phyloP scores from a whole-genome alignment of 345 rosid species.

The Draba incana region DNA sequence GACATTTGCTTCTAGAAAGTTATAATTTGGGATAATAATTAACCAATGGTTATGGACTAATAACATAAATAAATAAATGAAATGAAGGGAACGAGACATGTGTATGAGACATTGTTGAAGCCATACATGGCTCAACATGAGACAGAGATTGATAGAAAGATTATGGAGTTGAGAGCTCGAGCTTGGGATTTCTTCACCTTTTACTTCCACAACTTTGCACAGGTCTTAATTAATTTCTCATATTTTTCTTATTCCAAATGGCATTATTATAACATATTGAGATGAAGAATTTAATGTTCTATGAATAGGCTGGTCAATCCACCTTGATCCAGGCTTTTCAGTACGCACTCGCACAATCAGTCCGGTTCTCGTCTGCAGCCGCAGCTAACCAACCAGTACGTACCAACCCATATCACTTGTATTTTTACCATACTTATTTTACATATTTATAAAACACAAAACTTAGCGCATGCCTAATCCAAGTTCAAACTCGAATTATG shows the following conservation, averaged over 20 bases:
- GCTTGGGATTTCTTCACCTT: conserved; percentile 73
- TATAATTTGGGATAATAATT: not conserved
- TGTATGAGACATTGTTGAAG: conserved; percentile 60
- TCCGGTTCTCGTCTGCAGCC: conserved; percentile 39
- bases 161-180: conserved; percentile 63
- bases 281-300: not conserved
- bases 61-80: not conserved
- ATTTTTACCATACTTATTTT: not conserved
- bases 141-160: conserved; percentile 70
- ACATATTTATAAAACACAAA: too few species aligned
- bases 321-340: conserved; percentile 63
- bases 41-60: not conserved
- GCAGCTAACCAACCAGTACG: conserved; percentile 48
- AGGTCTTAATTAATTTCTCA: not conserved
- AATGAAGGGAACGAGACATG: conserved; percentile 66
- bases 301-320: conserved; percentile 51
- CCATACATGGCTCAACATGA: conserved; percentile 67
- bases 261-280: not conserved
- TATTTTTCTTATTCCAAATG: not conserved
- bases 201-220: conserved; percentile 62
- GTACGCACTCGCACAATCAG: conserved; percentile 56
- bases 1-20: not conserved
- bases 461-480: too few species aligned
- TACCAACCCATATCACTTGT: conserved; percentile 18
- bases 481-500: too few species aligned